Base-by-base conservation (phyloP, 768 basidiomycete species). In the Podaxis sp. region DNA sequence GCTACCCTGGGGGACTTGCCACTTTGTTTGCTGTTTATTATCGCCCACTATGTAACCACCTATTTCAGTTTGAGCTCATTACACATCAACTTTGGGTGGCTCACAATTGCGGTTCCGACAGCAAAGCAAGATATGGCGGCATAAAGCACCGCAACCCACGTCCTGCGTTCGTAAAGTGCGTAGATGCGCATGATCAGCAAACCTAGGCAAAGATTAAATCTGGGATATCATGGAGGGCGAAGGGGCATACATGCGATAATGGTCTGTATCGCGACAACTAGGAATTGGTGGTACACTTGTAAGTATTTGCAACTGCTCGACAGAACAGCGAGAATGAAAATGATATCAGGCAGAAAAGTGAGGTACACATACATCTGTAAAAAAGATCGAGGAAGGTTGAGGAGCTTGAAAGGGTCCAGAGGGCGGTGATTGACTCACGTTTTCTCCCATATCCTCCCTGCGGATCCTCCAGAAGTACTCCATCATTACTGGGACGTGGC, bases 101-200 rank as follows among this genome's bases (percentile, higher is more conserved):
- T 62, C 39, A 76, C 65, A 0, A 67, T 70, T 12, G 58, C 61
- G 7, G 67, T 26, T 0, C 74, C 68, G 5, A 77, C 64, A n/a
- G 44, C 44, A 54, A 24, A 12, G 48, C 52, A n/a, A 76, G 11
- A 28, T 68, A 74, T 7, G 76, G 61, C 0, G 61, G 66, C 11
- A 80, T 24, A 52, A 17, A 60, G 26, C 12, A 39, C 19, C 1
- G 24, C 68, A 38, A 80, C 70, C 11, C 51, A 63, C 15, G 67
- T 67, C 30, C 67, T 76, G 9, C 76, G 73, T n/a, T 73, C 73
- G 60, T 79, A 82, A 5, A 82, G 67, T 8, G 81, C 81, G 59
- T 78, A 78, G 53, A 75, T 79, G 8, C 81, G 75, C 72, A 81
- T 79, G 6, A 79, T 76, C 52, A 80, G 70, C 64, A 69, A 69